phyloP scores from a whole-genome alignment of 2,329 filamentous ascomycete genomes.

The Coniosporium tulheliwenetii region DNA sequence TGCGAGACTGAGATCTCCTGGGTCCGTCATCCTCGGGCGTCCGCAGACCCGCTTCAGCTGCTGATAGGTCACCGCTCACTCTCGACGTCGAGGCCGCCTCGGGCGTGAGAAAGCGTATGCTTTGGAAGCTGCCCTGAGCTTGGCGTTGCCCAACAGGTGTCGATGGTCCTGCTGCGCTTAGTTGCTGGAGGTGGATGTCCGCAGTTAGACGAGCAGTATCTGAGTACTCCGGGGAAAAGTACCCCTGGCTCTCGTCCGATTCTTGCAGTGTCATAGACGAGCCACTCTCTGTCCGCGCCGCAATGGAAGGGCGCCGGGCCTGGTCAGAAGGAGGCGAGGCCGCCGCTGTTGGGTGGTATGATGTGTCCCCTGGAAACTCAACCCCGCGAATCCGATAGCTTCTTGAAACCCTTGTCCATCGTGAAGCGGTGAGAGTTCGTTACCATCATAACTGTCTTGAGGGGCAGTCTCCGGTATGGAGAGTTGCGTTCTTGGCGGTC shows the following conservation, averaged over 20 bases:
- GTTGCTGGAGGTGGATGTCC: conserved; percentile 37
- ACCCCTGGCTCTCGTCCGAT: conserved; percentile 38
- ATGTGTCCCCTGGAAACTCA: conserved; percentile 27
- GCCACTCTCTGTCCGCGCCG: conserved; percentile 23
- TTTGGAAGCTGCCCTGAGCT: conserved; percentile 37
- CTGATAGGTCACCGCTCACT: conserved; percentile 44
- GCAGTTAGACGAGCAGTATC: conserved; percentile 46
- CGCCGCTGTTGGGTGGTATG: background rate
- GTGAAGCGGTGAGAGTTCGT: conserved; percentile 25
- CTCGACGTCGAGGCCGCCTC: conserved; percentile 27
- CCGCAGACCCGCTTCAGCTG: conserved; percentile 42
- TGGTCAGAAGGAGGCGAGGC: background rate
- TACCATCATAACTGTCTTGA: conserved; percentile 19
- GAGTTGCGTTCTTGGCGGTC: conserved; percentile 15
- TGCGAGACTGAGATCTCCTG: conserved; percentile 33
- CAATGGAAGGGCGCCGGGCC: conserved; percentile 30
- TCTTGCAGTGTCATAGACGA: conserved; percentile 17
- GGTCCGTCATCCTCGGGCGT: conserved; percentile 39
- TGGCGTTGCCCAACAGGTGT: conserved; percentile 26
- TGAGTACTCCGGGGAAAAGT: conserved; percentile 39
- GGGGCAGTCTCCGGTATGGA: conserved; percentile 17
- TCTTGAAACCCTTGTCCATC: conserved; percentile 31
- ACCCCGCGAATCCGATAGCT: conserved; percentile 30
- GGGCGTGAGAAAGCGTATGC: conserved; percentile 34
- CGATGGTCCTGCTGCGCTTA: conserved; percentile 29